These are phyloP conservation scores for Candida bentonensis DNA, from an alignment of 805 yeast genomes.

Conservation along the genomic window DNA sequence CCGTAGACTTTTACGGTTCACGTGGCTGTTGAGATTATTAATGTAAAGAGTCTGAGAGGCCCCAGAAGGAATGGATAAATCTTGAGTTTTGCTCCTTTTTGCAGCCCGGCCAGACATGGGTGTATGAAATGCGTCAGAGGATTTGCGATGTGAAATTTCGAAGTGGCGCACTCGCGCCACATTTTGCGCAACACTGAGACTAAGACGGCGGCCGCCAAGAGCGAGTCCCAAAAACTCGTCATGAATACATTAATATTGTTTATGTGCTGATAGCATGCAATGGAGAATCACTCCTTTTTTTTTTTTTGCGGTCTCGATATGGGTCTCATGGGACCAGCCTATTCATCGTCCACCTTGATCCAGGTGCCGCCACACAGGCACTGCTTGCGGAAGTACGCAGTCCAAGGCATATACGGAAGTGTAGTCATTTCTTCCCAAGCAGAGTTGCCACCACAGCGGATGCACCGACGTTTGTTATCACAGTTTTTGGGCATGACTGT, in stretches of 20 bases:
- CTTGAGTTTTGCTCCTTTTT: not conserved
- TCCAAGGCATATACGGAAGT: constrained; percentile 27
- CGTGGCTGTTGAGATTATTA: not conserved
- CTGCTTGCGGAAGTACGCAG: constrained; percentile 54
- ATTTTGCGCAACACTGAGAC: no score
- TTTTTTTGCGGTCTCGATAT: no score
- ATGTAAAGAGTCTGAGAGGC: not conserved
- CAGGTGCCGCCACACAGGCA: constrained; percentile 67
- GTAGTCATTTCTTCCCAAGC: constrained; percentile 26
- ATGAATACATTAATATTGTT: no score
- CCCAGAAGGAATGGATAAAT: not conserved
- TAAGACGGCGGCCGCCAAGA: no score
- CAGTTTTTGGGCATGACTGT: constrained; percentile 17
- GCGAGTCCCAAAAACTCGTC: no score
- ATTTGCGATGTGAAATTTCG: no score
- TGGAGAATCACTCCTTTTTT: no score
- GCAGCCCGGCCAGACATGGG: not conserved
- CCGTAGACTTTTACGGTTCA: not conserved
- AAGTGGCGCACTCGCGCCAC: no score
- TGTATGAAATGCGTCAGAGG: no score
- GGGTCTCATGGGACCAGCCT: no score
- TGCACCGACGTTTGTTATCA: constrained; percentile 27
- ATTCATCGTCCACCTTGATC: constrained; percentile 14
- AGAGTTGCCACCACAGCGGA: constrained; percentile 36
- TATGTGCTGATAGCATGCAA: no score